phyloP scores from a whole-genome alignment of 1,139 yeast species.

The Kazachstania sp. region DNA sequence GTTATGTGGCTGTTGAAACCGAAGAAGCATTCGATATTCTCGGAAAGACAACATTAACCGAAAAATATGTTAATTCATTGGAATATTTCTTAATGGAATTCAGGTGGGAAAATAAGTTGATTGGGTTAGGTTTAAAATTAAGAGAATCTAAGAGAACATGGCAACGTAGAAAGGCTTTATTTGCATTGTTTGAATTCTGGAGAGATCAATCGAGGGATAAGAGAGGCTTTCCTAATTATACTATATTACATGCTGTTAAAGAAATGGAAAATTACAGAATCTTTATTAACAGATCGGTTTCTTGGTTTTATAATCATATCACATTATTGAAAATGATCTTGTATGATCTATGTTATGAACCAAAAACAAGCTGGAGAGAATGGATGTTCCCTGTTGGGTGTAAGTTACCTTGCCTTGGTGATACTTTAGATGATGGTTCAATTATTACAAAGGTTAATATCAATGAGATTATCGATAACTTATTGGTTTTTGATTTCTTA shows the following conservation, averaged over 20 bases:
- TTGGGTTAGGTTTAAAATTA: conserved; percentile 27
- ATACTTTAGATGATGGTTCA: conserved; percentile 7
- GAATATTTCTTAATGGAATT: conserved; percentile 31
- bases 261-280: conserved; percentile 32
- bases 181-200: conserved; percentile 31
- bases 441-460: conserved; percentile 19
- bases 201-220: conserved; percentile 30
- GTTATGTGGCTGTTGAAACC: conserved; percentile 24
- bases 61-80: conserved; percentile 28
- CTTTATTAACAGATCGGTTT: conserved; percentile 30
- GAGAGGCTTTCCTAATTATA: conserved; percentile 23
- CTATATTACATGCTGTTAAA: conserved; percentile 30
- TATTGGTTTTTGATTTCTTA: conserved; percentile 24
- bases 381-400: conserved; percentile 28
- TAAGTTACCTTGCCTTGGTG: conserved; percentile 21
- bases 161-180: conserved; percentile 31
- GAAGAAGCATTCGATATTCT: conserved; percentile 22
- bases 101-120: conserved; percentile 30
- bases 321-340: conserved; percentile 30
- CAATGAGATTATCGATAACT: conserved; percentile 24
- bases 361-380: conserved; percentile 29
- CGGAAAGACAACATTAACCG: conserved; percentile 26
- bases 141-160: conserved; percentile 31
- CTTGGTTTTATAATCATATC: conserved; percentile 32
- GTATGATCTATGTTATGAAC: conserved; percentile 30